These are phyloP conservation scores for Dalbergia oliveri DNA, from an alignment of 306 rosid species.

Conservation along the genomic window DNA sequence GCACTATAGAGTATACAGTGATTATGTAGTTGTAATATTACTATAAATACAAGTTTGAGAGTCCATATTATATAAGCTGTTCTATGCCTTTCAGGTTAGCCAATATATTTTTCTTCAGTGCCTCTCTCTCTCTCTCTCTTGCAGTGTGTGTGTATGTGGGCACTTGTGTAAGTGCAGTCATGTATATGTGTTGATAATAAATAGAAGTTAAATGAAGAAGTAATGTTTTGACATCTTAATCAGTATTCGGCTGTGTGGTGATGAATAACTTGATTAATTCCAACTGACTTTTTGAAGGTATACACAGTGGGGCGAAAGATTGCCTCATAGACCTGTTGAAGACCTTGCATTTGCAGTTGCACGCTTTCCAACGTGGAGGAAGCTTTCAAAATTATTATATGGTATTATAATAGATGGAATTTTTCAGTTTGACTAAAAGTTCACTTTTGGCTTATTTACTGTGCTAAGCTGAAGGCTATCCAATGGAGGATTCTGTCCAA, in stretches of 20 bases:
- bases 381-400: conserved; percentile 96
- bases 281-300: conserved; percentile 67
- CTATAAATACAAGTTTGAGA: conserved; percentile 30
- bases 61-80: conserved; percentile 22
- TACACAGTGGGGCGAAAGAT: conserved; percentile 84
- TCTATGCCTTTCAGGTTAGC: conserved; percentile 27
- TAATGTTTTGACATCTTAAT: conserved; percentile 25
- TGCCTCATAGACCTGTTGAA: conserved; percentile 96
- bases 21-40: conserved; percentile 12
- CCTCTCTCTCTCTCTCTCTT: neutral
- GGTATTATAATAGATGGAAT: conserved; percentile 57
- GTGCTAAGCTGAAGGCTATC: conserved; percentile 31
- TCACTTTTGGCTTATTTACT: conserved; percentile 32
- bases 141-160: neutral
- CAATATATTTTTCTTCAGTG: conserved; percentile 28
- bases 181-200: conserved; percentile 13
- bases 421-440: conserved; percentile 31
- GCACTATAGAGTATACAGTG: neutral
- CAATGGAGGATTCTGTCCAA: conserved; percentile 32
- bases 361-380: conserved; percentile 95
- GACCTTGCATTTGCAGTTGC: conserved; percentile 99
- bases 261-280: conserved; percentile 38
- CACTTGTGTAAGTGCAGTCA: neutral
- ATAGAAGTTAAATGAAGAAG: conserved; percentile 12
- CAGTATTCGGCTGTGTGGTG: conserved; percentile 27